A percentile compares a stretch with the other conserved stretches of the same genome.
Evolutionary conservation across 257 asterid genomes (phyloP).

Genomic region (Lycium barbarum): DNA sequence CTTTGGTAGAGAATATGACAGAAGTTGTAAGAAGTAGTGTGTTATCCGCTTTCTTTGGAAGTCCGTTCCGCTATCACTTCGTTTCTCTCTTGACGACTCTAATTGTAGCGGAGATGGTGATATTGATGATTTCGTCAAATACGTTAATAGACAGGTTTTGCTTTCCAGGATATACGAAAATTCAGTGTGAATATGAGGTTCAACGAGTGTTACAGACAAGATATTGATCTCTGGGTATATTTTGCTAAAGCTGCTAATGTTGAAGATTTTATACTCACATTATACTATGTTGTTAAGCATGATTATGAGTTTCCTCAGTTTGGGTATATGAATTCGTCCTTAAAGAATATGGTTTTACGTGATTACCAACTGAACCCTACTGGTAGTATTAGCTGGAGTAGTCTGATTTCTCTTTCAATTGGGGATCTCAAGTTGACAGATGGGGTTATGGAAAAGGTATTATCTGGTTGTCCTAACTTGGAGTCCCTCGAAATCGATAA

Average conservation of each 20-base stretch:
- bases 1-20: not conserved
- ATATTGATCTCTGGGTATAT: no score
- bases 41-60: conserved; percentile 16
- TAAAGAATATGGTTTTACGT: conserved; percentile 2
- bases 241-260: no score
- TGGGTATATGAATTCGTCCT: conserved; percentile 12
- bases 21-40: not conserved
- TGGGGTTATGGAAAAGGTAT: no score
- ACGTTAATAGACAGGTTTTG: conserved; percentile 13
- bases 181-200: no score
- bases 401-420: no score
- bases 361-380: not conserved
- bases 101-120: not conserved
- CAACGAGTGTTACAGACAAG: no score
- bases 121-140: not conserved
- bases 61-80: not conserved
- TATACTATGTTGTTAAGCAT: no score
- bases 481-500: not conserved
- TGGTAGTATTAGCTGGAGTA: no score
- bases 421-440: not conserved
- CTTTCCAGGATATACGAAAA: not conserved
- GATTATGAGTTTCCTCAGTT: no score
- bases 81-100: not conserved
- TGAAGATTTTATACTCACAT: no score
- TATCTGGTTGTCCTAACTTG: no score